phyloP scores from a whole-genome alignment of 441 rosid genomes.

The Francoa sonchifolia region DNA sequence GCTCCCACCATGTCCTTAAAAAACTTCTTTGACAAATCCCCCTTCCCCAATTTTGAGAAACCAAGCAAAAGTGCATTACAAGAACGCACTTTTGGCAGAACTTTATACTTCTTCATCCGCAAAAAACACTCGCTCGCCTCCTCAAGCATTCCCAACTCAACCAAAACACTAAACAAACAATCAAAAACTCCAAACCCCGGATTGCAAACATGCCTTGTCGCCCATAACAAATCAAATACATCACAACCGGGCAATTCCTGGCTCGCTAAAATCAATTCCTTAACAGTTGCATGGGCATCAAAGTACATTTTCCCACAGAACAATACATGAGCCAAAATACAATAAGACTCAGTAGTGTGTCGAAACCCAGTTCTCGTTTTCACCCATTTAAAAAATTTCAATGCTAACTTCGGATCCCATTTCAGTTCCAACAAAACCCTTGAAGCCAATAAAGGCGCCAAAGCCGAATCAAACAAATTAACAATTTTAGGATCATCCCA shows the following conservation, averaged over 20 bases:
- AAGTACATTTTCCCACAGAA: slow-evolving; percentile 43
- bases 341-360: slow-evolving; percentile 40
- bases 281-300: slow-evolving; percentile 37
- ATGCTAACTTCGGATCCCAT: slow-evolving; percentile 40
- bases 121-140: slow-evolving; percentile 43
- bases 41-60: slow-evolving; percentile 33
- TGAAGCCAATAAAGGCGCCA: slow-evolving; percentile 42
- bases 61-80: slow-evolving; percentile 51
- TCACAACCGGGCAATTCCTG: slow-evolving; percentile 22
- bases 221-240: slow-evolving; percentile 55
- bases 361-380: slow-evolving; percentile 28
- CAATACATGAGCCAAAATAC: slow-evolving; percentile 43
- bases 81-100: slow-evolving; percentile 55
- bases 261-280: slow-evolving; percentile 35
- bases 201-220: slow-evolving; percentile 42
- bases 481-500: slow-evolving; percentile 39
- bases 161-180: slow-evolving; percentile 57
- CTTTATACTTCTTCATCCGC: slow-evolving; percentile 42
- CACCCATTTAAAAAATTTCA: slow-evolving; percentile 56
- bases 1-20: slow-evolving; percentile 42
- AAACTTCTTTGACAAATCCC: slow-evolving; percentile 23
- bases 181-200: slow-evolving; percentile 66
- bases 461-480: slow-evolving; percentile 21
- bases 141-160: slow-evolving; percentile 52
- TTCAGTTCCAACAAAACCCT: slow-evolving; percentile 39